Conservation (phyloP, 2,329 filamentous ascomycete genomes). For the Aspergillus costaricaensis region DNA sequence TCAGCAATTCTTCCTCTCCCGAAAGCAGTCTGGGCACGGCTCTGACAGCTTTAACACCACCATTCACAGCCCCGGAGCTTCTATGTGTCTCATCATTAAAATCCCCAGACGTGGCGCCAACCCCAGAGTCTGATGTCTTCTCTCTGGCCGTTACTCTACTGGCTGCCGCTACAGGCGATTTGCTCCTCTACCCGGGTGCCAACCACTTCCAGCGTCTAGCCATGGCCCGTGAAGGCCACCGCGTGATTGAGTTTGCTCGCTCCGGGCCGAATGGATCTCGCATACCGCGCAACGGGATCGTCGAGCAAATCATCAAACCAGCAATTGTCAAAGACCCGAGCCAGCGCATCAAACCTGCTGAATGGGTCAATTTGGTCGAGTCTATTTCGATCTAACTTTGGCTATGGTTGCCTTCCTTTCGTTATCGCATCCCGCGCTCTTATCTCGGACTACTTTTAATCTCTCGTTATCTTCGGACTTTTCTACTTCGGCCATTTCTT, state of each 20-base stretch:
- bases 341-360: slow-evolving; percentile 32
- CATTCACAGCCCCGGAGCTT: slow-evolving; percentile 50
- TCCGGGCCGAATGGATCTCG: slow-evolving; percentile 40
- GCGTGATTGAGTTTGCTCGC: slow-evolving; percentile 44
- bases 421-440: not conserved
- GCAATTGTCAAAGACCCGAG: slow-evolving; percentile 43
- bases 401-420: not conserved
- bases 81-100: slow-evolving; percentile 40
- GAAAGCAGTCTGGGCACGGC: slow-evolving; percentile 21
- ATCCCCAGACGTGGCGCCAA: slow-evolving; percentile 36
- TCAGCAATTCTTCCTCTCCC: slow-evolving; percentile 12
- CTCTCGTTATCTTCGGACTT: not conserved
- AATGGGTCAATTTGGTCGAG: slow-evolving; percentile 34
- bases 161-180: slow-evolving; percentile 48
- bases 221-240: slow-evolving; percentile 48
- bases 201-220: slow-evolving; percentile 44
- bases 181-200: slow-evolving; percentile 45
- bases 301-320: slow-evolving; percentile 41
- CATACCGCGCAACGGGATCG: slow-evolving; percentile 43
- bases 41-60: slow-evolving; percentile 46
- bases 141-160: slow-evolving; percentile 49
- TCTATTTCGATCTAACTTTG: not conserved
- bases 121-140: slow-evolving; percentile 48
- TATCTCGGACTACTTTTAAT: not conserved
- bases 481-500: not conserved